Percentiles rank a stretch among this genome's conserved stretches.
phyloP scores from a whole-genome alignment of 495 filamentous ascomycete genomes.

The Friedmanniomyces endolithicus region DNA sequence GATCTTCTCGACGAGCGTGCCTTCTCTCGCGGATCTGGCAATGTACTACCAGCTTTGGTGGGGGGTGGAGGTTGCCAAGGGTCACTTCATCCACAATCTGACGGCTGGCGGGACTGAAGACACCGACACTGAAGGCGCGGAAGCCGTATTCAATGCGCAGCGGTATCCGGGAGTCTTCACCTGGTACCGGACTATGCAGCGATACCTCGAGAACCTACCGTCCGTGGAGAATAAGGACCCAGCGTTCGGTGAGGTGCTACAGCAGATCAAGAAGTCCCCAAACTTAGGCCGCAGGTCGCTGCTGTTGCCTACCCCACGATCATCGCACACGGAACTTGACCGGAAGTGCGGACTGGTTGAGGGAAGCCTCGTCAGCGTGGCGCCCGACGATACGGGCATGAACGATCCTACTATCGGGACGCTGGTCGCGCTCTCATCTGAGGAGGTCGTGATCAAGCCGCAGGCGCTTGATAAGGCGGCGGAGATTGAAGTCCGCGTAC shows the following conservation, averaged over 20 bases:
- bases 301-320: constrained; percentile 21
- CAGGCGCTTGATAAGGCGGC: constrained; percentile 9
- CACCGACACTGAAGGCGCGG: constrained; percentile 8
- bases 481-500: constrained; percentile 21
- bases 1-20: constrained; percentile 21
- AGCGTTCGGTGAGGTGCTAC: not conserved
- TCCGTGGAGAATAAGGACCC: constrained; percentile 14
- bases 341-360: constrained; percentile 18
- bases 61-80: constrained; percentile 24
- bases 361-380: constrained; percentile 22
- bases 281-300: constrained; percentile 8
- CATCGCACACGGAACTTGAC: constrained; percentile 17
- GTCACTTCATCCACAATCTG: constrained; percentile 21
- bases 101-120: constrained; percentile 25
- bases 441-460: constrained; percentile 28
- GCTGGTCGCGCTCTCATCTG: constrained; percentile 21
- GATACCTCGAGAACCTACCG: constrained; percentile 17
- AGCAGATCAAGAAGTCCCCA: constrained; percentile 14
- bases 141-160: constrained; percentile 23
- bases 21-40: constrained; percentile 23
- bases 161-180: constrained; percentile 23
- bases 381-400: constrained; percentile 29
- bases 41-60: constrained; percentile 27
- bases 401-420: constrained; percentile 24
- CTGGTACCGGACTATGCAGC: constrained; percentile 22